Conservation (phyloP, 371 early-diverging fungal genomes). For the Mortierella polycephala region DNA sequence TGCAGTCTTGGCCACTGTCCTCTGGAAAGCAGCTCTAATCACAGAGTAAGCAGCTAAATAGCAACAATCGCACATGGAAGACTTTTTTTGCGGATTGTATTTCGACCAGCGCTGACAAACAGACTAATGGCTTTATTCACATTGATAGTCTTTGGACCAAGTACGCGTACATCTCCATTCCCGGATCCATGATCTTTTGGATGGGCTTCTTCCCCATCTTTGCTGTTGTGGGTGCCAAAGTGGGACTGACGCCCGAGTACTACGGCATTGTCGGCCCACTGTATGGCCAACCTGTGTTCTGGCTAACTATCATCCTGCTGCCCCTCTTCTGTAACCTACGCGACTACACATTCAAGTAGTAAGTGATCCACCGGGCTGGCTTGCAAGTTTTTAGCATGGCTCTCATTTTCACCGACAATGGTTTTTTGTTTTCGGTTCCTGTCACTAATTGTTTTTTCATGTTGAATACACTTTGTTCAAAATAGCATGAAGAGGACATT, state of each 20-base stretch:
- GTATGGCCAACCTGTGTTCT: constrained; percentile 84
- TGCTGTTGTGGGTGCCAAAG: constrained; percentile 78
- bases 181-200: constrained; percentile 92
- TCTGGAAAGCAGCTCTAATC: constrained; percentile 86
- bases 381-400: no score
- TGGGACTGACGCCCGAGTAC: constrained; percentile 85
- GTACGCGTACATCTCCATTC: constrained; percentile 83
- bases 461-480: no score
- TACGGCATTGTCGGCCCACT: constrained; percentile 79
- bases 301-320: constrained; percentile 85
- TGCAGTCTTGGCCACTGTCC: constrained; percentile 80
- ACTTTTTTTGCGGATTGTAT: no score
- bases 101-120: no score
- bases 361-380: no score
- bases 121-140: no score
- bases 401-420: no score
- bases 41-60: constrained; percentile 73
- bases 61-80: no score
- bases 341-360: constrained; percentile 92
- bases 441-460: no score
- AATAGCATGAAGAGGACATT: constrained; percentile 78
- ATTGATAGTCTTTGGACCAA: constrained; percentile 80
- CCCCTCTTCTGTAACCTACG: constrained; percentile 86
- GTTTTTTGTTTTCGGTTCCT: no score
- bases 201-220: constrained; percentile 89